Percentiles rank a stretch among this genome's conserved stretches.
phyloP scores from a whole-genome alignment of 768 basidiomycete genomes.

The Tricholoma furcatifolium region DNA sequence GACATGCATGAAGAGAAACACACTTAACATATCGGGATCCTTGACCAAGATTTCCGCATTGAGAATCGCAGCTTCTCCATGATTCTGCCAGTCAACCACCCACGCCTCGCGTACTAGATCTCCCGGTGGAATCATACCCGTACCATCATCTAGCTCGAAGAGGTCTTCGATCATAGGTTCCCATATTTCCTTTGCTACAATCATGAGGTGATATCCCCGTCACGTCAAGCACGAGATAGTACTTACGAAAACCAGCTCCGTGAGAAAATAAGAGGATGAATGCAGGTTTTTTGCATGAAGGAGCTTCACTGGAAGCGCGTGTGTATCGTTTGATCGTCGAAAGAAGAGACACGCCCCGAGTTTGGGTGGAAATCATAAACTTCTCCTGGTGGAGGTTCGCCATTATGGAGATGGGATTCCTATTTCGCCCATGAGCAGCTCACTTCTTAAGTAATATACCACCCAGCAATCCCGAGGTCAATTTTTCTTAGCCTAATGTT shows the following conservation, averaged over 20 bases:
- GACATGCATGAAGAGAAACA: neutral
- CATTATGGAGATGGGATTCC: too few relatives aligned
- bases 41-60: constrained; percentile 27
- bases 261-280: constrained; percentile 26
- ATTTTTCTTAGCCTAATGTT: too few relatives aligned
- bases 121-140: neutral
- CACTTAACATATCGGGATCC: constrained; percentile 20
- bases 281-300: constrained; percentile 14
- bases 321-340: constrained; percentile 30
- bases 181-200: constrained; percentile 40
- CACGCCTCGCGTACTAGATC: constrained; percentile 32
- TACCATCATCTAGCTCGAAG: constrained; percentile 26
- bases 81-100: constrained; percentile 37
- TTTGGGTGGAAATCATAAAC: constrained; percentile 23
- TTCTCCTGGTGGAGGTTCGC: constrained; percentile 21
- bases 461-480: too few relatives aligned
- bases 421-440: too few relatives aligned
- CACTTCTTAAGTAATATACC: too few relatives aligned
- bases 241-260: constrained; percentile 31
- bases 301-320: neutral
- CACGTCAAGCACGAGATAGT: too few relatives aligned
- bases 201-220: too few relatives aligned
- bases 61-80: constrained; percentile 33
- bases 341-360: constrained; percentile 24
- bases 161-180: constrained; percentile 35